These are phyloP conservation scores for Chaetomium strumarium DNA, from an alignment of 2,329 filamentous ascomycete species.

Conservation along the genomic window DNA sequence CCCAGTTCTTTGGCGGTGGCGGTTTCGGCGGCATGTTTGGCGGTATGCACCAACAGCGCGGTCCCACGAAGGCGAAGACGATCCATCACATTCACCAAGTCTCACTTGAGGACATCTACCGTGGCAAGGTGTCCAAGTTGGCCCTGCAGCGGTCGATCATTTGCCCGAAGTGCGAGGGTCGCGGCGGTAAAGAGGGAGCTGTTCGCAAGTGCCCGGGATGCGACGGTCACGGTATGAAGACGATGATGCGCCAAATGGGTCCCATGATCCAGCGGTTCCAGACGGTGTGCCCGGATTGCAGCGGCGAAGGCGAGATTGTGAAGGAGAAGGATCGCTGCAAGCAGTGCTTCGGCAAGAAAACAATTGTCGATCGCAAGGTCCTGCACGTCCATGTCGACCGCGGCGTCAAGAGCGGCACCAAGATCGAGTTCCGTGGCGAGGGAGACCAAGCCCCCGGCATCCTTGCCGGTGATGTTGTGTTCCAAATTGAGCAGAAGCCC, in stretches of 20 bases:
- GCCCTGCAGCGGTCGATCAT: constrained; percentile 96
- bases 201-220: constrained; percentile 89
- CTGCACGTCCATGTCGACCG: constrained; percentile 96
- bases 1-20: constrained; percentile 86
- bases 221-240: constrained; percentile 96
- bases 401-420: constrained; percentile 88
- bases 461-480: constrained; percentile 91
- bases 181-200: constrained; percentile 95
- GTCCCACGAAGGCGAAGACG: constrained; percentile 82
- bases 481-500: constrained; percentile 99
- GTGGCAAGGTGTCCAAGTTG: constrained; percentile 94
- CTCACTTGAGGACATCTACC: constrained; percentile 94
- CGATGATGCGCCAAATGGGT: constrained; percentile 99
- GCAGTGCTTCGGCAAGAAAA: constrained; percentile 95
- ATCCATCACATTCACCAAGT: constrained; percentile 99
- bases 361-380: constrained; percentile 92
- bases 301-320: constrained; percentile 94
- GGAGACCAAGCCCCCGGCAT: constrained; percentile 94
- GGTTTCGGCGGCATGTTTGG: constrained; percentile 76
- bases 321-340: constrained; percentile 98
- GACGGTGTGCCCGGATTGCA: constrained; percentile 96
- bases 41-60: constrained; percentile 69
- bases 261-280: constrained; percentile 99
- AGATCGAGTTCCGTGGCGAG: constrained; percentile 95
- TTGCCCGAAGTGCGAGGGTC: constrained; percentile 88